A percentile compares a stretch with the other conserved stretches of the same genome.
Conservation (phyloP, 805 yeast genomes). For the Pichia kluyveri region DNA sequence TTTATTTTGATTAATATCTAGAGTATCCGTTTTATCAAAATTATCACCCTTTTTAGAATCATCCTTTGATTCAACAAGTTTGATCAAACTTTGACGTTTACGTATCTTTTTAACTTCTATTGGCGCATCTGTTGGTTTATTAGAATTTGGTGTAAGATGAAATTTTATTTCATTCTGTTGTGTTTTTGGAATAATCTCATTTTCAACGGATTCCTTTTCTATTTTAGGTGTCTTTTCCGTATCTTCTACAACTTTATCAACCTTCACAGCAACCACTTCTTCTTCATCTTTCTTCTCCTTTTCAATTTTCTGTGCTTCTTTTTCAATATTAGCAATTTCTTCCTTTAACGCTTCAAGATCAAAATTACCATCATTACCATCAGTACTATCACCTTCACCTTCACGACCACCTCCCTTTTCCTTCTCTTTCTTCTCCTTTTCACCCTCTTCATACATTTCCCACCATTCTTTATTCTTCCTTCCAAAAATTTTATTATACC, state of each 20-base stretch:
- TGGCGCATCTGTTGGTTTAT: not conserved
- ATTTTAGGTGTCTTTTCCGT: not conserved
- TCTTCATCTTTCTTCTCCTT: not conserved
- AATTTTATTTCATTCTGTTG: not conserved
- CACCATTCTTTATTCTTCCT: conserved; percentile 47
- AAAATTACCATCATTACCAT: conserved; percentile 24
- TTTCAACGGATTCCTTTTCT: not conserved
- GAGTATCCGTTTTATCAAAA: no score
- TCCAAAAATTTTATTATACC: conserved; percentile 36
- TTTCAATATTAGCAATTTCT: conserved; percentile 38
- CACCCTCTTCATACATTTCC: conserved; percentile 39
- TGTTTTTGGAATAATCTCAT: not conserved
- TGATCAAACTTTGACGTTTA: conserved; percentile 5
- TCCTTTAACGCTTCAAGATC: conserved; percentile 35
- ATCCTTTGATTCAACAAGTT: conserved; percentile 3
- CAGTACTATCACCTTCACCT: not conserved
- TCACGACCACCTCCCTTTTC: not conserved
- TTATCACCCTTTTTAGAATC: not conserved
- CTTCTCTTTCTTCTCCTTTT: conserved; percentile 20
- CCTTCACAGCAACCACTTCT: not conserved
- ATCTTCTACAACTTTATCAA: no score
- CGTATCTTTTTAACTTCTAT: not conserved
- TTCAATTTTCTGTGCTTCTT: conserved; percentile 21
- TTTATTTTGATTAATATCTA: not conserved
- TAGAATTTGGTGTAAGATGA: conserved; percentile 1